phyloP scores from a whole-genome alignment of 768 basidiomycete species.

The Mycena leptocephala region DNA sequence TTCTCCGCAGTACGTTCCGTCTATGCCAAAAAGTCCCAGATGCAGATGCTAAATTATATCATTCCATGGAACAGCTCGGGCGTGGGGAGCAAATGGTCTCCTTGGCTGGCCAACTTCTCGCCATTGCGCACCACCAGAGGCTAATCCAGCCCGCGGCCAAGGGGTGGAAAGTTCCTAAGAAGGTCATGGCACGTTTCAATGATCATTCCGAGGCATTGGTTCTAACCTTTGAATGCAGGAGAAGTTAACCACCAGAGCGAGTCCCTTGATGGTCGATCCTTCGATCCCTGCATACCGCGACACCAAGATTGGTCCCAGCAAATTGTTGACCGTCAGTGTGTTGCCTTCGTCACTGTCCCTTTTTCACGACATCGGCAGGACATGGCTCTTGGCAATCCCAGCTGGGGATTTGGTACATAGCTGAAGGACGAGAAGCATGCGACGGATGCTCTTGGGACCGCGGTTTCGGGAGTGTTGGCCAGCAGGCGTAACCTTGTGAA shows the following conservation, averaged over 20 bases:
- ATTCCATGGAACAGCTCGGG: too few relatives aligned
- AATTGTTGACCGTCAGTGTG: background rate
- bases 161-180: too few relatives aligned
- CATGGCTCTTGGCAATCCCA: background rate
- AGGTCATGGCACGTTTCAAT: too few relatives aligned
- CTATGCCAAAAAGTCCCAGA: too few relatives aligned
- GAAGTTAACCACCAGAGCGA: background rate
- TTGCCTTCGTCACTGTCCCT: background rate
- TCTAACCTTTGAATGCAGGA: background rate
- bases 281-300: background rate
- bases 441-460: background rate
- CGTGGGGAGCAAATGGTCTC: too few relatives aligned
- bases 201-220: too few relatives aligned
- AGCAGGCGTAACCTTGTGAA: background rate
- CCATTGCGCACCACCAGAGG: too few relatives aligned
- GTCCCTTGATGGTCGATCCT: background rate
- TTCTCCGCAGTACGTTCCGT: background rate
- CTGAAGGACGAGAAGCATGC: background rate
- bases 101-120: too few relatives aligned
- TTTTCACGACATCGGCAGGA: background rate
- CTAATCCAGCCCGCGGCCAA: too few relatives aligned
- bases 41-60: too few relatives aligned
- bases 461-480: background rate
- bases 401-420: background rate
- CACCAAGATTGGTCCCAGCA: background rate